Evolutionary conservation across 2,329 filamentous ascomycete species (phyloP).

Genomic region (Colletotrichum sp.): DNA sequence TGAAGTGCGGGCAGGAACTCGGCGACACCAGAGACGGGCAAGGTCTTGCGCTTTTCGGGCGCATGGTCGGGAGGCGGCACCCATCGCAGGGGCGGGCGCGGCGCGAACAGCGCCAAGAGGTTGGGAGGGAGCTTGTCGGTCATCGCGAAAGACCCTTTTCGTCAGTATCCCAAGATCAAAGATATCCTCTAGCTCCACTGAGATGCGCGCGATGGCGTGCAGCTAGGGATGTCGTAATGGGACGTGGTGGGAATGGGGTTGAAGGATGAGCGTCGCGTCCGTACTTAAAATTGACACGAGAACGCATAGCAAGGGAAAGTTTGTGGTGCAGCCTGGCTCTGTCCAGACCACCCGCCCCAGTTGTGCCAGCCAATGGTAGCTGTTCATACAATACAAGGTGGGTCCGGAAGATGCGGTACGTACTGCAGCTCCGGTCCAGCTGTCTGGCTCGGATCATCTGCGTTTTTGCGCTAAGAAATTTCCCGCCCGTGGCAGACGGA

Average conservation of each 20-base stretch:
- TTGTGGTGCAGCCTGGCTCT: conserved; percentile 12
- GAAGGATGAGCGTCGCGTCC: conserved; percentile 2
- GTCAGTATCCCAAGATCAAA: not conserved
- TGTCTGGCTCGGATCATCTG: conserved; percentile 1
- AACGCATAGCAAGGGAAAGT: conserved; percentile 3
- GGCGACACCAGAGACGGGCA: conserved; percentile 74
- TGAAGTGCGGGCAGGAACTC: conserved; percentile 75
- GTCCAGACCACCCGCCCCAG: not conserved
- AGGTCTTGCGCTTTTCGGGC: conserved; percentile 80
- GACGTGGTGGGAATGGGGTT: not conserved
- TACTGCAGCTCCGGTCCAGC: not conserved
- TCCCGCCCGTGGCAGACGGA: not conserved
- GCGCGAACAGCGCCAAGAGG: conserved; percentile 91
- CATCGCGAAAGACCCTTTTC: conserved; percentile 59
- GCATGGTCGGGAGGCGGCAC: conserved; percentile 83
- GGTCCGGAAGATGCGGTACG: not conserved
- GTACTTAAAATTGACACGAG: conserved; percentile 7
- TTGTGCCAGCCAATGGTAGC: not conserved
- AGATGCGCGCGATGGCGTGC: not conserved
- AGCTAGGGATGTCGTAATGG: not conserved
- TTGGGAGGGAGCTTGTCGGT: conserved; percentile 96
- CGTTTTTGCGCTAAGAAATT: conserved; percentile 20
- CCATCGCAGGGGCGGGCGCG: conserved; percentile 90
- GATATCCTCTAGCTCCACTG: not conserved
- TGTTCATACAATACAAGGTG: not conserved